Conservation (phyloP, 352 stramenopile species). For the Pythium coloratum region DNA sequence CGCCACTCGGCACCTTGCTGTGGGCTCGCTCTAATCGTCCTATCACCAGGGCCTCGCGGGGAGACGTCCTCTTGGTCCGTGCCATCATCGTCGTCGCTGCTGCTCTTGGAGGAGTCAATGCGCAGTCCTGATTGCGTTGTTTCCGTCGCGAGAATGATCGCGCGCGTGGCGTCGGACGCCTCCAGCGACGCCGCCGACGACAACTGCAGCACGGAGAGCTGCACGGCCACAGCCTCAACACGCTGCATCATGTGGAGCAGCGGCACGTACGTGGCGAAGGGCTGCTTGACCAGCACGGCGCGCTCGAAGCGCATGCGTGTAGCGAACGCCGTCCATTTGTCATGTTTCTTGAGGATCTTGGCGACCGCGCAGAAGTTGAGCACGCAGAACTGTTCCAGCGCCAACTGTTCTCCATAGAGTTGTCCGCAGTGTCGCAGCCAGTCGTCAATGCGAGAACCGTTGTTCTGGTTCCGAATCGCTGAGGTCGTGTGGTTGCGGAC, state of each 20-base stretch:
- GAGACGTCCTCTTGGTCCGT: neutral
- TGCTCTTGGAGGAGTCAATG: neutral
- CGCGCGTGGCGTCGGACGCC: neutral
- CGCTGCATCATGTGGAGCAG: constrained; percentile 17
- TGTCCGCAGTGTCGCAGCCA: constrained; percentile 2
- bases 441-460: neutral
- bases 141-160: neutral
- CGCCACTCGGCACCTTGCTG: neutral
- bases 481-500: neutral
- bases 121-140: neutral
- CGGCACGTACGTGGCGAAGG: constrained; percentile 20
- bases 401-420: constrained; percentile 1
- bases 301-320: constrained; percentile 15
- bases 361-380: constrained; percentile 16
- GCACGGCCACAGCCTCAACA: constrained; percentile 8
- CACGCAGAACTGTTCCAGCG: constrained; percentile 21
- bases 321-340: constrained; percentile 19
- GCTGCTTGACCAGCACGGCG: constrained; percentile 19
- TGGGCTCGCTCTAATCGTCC: neutral
- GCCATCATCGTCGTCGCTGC: neutral
- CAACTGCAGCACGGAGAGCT: constrained; percentile 7
- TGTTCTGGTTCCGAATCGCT: neutral
- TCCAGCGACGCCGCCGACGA: neutral
- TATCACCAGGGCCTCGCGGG: neutral
- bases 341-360: constrained; percentile 24